Conservation (phyloP, 148 eudicot species). For the Silene uniflora region DNA sequence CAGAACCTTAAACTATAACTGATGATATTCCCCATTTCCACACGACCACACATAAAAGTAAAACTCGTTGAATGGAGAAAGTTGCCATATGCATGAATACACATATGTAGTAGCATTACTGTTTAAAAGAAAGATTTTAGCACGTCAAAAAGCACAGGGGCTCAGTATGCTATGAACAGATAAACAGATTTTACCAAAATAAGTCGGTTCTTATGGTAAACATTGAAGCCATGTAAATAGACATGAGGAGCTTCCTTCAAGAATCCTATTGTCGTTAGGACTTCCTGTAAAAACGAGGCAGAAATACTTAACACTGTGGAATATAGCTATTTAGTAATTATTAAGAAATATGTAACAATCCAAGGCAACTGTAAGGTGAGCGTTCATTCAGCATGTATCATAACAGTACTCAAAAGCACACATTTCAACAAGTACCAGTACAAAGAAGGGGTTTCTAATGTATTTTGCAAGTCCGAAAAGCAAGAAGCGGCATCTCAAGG, state of each 20-base stretch:
- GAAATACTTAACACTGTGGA: background rate
- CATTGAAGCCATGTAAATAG: conserved; percentile 75
- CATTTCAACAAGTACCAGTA: background rate
- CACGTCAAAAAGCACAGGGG: background rate
- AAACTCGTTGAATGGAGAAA: background rate
- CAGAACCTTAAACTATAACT: background rate
- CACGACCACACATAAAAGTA: background rate
- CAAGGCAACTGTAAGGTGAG: background rate
- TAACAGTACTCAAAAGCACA: background rate
- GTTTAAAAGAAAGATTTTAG: background rate
- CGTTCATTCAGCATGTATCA: background rate
- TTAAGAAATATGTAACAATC: background rate
- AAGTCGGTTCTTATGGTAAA: conserved; percentile 80
- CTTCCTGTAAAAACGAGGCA: conserved; percentile 42
- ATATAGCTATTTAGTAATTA: background rate
- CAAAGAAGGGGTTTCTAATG: background rate
- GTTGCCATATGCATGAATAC: background rate
- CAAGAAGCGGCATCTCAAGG: background rate
- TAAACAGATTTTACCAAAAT: conserved; percentile 44
- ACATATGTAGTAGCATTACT: background rate
- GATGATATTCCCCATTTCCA: background rate
- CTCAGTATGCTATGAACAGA: background rate
- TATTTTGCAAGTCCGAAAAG: background rate
- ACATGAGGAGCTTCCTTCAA: conserved; percentile 80
- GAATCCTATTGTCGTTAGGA: conserved; percentile 72